A percentile compares a stretch with the other conserved stretches of the same genome.
Conservation (phyloP, 1,284 basidiomycete genomes). For the Agaricales sp. region DNA sequence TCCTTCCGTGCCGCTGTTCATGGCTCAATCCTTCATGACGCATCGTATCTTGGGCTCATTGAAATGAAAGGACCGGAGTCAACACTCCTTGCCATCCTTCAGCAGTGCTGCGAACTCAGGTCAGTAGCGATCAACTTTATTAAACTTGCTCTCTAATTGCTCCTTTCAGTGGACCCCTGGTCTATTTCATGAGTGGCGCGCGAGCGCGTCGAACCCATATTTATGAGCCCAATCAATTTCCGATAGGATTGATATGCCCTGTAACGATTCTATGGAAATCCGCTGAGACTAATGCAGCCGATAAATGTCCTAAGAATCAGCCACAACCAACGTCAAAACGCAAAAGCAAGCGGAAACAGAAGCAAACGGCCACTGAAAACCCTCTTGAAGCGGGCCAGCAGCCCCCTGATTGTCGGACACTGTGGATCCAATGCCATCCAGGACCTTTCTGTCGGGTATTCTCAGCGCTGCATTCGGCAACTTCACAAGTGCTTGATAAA, state of each 20-base stretch:
- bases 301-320: constrained; percentile 21
- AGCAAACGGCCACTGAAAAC: constrained; percentile 3
- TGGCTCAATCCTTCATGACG: constrained; percentile 79
- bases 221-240: constrained; percentile 57
- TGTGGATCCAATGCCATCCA: constrained; percentile 80
- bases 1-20: constrained; percentile 81
- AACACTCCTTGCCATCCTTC: constrained; percentile 43
- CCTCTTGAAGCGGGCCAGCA: background rate
- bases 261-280: constrained; percentile 73
- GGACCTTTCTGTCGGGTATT: constrained; percentile 50
- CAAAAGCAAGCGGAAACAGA: constrained; percentile 13
- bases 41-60: constrained; percentile 72
- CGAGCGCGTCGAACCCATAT: constrained; percentile 51
- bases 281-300: no score
- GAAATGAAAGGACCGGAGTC: constrained; percentile 59
- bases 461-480: constrained; percentile 36
- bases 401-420: constrained; percentile 20
- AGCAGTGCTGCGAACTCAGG: constrained; percentile 56
- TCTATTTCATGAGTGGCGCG: no score
- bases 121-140: constrained; percentile 15
- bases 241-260: constrained; percentile 62
- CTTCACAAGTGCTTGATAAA: constrained; percentile 36
- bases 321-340: constrained; percentile 11
- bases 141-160: background rate
- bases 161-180: no score